A percentile compares a stretch with the other conserved stretches of the same genome.
Conservation (phyloP, 1,284 basidiomycete species). For the Pseudozyma thailandica region DNA sequence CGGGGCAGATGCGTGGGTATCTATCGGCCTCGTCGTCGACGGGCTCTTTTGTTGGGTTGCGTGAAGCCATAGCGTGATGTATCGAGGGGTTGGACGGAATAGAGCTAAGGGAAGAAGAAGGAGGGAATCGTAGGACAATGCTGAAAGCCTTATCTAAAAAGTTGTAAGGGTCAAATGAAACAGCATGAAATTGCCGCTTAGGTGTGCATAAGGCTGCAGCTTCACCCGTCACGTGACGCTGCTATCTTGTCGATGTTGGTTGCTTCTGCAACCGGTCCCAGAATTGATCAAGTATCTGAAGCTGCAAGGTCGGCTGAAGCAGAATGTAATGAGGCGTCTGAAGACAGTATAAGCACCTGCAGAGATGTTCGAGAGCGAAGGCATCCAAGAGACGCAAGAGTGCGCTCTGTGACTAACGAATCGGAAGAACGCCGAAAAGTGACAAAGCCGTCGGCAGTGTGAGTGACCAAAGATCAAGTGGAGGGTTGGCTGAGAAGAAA, state of each 20-base stretch:
- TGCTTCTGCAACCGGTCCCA: too few species aligned
- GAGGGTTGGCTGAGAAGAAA: slow-evolving; percentile 25
- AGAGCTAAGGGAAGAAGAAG: slow-evolving; percentile 1
- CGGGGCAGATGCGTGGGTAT: slow-evolving; percentile 68
- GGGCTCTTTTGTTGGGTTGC: slow-evolving; percentile 22
- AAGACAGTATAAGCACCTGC: background rate
- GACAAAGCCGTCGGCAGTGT: background rate
- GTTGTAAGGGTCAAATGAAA: slow-evolving; percentile 2
- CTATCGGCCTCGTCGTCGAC: slow-evolving; percentile 27
- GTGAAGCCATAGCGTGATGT: slow-evolving; percentile 31
- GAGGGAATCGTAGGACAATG: background rate
- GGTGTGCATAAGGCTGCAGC: slow-evolving; percentile 25
- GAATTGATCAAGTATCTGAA: too few species aligned
- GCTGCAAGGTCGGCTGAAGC: too few species aligned
- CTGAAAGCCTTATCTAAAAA: slow-evolving; percentile 8
- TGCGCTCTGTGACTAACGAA: background rate
- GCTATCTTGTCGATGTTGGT: background rate
- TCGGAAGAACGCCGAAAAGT: background rate
- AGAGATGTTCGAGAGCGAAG: too few species aligned
- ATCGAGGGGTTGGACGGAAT: background rate
- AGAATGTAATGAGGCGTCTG: background rate
- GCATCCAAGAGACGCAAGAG: too few species aligned
- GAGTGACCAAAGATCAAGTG: slow-evolving; percentile 19
- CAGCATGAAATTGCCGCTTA: slow-evolving; percentile 24
- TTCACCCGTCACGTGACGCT: slow-evolving; percentile 28